Conservation (phyloP, 164 flowering plant species). For the Echeveria elegans region DNA sequence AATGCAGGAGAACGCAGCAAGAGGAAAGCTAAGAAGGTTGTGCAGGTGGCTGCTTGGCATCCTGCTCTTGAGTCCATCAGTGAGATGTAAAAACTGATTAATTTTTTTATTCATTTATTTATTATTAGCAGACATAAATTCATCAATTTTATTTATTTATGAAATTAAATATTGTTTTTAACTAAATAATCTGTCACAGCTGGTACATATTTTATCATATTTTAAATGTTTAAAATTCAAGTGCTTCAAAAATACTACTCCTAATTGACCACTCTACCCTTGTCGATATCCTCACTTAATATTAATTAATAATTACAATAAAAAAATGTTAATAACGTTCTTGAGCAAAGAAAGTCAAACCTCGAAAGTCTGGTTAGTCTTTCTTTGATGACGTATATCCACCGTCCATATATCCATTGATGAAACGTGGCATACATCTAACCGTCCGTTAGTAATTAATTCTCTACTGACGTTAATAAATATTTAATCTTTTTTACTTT, state of each 20-base stretch:
- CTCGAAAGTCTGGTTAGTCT: no score
- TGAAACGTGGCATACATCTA: not conserved
- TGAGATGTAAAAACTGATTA: not conserved
- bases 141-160: no score
- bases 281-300: not conserved
- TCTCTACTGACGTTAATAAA: no score
- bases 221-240: no score
- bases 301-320: not conserved
- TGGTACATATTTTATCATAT: no score
- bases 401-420: not conserved
- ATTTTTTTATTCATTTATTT: no score
- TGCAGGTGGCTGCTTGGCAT: conserved; percentile 3
- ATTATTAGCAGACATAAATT: no score
- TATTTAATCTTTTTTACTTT: no score
- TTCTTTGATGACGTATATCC: not conserved
- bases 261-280: not conserved
- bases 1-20: not conserved
- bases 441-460: no score
- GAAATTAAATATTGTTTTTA: no score
- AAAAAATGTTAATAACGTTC: not conserved
- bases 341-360: no score
- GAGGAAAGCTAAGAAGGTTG: not conserved
- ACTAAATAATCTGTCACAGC: not conserved
- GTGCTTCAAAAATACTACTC: no score
- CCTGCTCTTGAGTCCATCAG: conserved; percentile 5